Evolutionary conservation across 2,329 filamentous ascomycete genomes (phyloP).

Genomic region (Penicillium psychrosexuale): DNA sequence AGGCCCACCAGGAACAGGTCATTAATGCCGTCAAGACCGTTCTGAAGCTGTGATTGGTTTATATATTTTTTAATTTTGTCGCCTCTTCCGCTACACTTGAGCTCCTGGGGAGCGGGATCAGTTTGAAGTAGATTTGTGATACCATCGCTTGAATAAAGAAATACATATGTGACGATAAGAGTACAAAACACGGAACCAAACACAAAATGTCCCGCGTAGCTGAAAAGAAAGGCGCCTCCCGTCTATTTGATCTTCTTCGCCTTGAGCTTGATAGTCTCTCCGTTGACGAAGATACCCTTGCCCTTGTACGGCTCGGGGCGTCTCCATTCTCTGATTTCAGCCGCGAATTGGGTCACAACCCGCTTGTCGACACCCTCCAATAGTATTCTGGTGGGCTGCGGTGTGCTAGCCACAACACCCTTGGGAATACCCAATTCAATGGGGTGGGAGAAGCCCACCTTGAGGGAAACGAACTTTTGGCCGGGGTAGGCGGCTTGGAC

Average conservation of each 20-base stretch:
- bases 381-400: conserved; percentile 86
- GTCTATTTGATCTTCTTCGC: conserved; percentile 90
- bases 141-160: conserved; percentile 26
- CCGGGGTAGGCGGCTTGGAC: conserved; percentile 66
- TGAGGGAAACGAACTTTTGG: conserved; percentile 86
- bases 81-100: not conserved
- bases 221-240: conserved; percentile 18
- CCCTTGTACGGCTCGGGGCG: conserved; percentile 97
- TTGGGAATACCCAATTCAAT: conserved; percentile 82
- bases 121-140: conserved; percentile 35
- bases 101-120: conserved; percentile 11
- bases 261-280: conserved; percentile 97
- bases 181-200: conserved; percentile 26
- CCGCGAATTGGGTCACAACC: conserved; percentile 85
- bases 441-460: conserved; percentile 94
- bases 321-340: conserved; percentile 82
- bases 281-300: conserved; percentile 97
- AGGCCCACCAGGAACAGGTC: conserved; percentile 70
- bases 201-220: conserved; percentile 26
- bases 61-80: conserved; percentile 3
- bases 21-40: conserved; percentile 80
- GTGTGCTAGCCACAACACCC: conserved; percentile 81
- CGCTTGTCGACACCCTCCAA: conserved; percentile 85
- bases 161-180: conserved; percentile 19
- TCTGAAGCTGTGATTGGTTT: conserved; percentile 49